Evolutionary conservation across 2,329 filamentous ascomycete genomes (phyloP).

Genomic region (Sclerotinia subarctica): DNA sequence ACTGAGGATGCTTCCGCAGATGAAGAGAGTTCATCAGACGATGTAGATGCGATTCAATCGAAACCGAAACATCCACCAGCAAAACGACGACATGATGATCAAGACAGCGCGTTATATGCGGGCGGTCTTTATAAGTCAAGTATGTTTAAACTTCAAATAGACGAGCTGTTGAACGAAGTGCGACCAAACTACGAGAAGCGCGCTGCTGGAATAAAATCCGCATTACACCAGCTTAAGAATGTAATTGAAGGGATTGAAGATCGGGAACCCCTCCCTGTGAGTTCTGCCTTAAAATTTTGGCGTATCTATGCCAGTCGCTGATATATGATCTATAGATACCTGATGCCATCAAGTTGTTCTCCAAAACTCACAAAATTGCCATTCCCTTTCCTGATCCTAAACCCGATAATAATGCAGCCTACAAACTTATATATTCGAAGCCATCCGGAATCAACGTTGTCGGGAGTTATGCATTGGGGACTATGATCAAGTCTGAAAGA

Average conservation of each 20-base stretch:
- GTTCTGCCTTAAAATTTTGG: constrained; percentile 6
- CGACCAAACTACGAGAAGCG: constrained; percentile 57
- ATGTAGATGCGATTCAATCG: constrained; percentile 28
- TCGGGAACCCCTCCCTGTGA: constrained; percentile 46
- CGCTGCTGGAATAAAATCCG: constrained; percentile 50
- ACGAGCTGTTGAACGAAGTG: constrained; percentile 58
- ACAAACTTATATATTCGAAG: constrained; percentile 74
- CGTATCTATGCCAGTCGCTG: constrained; percentile 8
- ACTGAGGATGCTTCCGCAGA: constrained; percentile 14
- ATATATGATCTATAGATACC: constrained; percentile 50
- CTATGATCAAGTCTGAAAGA: constrained; percentile 62
- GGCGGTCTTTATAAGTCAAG: constrained; percentile 57
- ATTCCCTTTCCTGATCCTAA: constrained; percentile 83
- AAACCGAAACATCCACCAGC: constrained; percentile 20
- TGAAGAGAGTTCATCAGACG: constrained; percentile 19
- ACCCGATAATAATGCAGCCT: constrained; percentile 71
- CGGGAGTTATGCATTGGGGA: constrained; percentile 79
- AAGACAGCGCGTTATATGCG: constrained; percentile 42
- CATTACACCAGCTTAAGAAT: constrained; percentile 52
- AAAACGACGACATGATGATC: constrained; percentile 28
- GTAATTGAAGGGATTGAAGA: constrained; percentile 56
- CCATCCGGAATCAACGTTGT: constrained; percentile 81
- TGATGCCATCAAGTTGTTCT: constrained; percentile 65
- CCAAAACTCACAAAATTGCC: constrained; percentile 63
- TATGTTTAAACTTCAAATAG: constrained; percentile 65